Base-by-base conservation (phyloP, 1,284 basidiomycete genomes). In the Sporisorium reilianum region DNA sequence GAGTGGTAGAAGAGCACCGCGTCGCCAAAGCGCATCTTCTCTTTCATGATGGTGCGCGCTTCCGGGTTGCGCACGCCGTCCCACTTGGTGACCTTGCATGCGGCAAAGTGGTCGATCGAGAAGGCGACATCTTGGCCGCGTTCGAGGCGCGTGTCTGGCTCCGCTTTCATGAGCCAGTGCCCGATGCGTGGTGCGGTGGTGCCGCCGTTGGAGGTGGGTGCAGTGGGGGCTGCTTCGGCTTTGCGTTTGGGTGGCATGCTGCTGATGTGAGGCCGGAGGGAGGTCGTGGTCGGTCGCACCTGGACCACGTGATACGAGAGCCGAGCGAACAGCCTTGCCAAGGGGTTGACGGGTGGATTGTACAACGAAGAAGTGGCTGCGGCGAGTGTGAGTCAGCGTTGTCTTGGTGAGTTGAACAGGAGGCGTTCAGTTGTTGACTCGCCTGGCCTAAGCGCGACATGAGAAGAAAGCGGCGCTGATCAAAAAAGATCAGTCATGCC, bases 11-110 rank as follows among this genome's bases (percentile, higher is more conserved):
- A 89, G 10, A 89, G 80, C n/a, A 88, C 94, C 86, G 91, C 89
- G 83, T 98, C 93, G 23, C 92, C 93, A 8, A 90, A 77, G 76
- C 89, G 89, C 95, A 98, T 98, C 72, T 85, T 78, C 0, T 80
- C 77, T 84, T 92, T 92, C 92, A 98, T 95, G 65, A 95, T 87
- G 78, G 94, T 95, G 79, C 92, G 90, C 1, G 95, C 96, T 85
- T 96, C 92, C 75, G 93, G 92, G 82, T 94, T 97, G 44, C 95
- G 80, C 22, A 95, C 91, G 58, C 95, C 95, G 81, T 97, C 95
- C 95, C 95, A 97, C 20, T 91, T 87, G 0, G 94, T 94, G 9
- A 88, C 90, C 48, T 64, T 49, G 32, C 59, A 58, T 14, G 62
- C 54, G 14, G 64, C 56, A 34, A 83, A 68, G 26, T 66, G 60